Percentiles rank a stretch among this genome's conserved stretches.
Evolutionary conservation across 177 flowering plant species (phyloP).

Genomic region (Tripterygium wilfordii): DNA sequence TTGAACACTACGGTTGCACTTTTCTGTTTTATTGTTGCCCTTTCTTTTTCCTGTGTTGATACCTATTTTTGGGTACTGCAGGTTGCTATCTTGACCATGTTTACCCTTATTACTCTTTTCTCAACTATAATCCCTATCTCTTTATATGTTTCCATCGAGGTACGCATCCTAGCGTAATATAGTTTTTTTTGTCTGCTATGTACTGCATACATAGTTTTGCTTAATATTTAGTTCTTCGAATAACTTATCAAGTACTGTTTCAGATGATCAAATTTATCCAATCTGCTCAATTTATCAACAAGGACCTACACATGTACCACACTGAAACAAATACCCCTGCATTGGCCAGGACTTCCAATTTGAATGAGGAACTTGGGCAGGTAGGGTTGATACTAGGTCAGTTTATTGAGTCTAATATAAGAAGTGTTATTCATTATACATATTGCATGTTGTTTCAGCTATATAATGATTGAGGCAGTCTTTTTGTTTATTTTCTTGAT

Average conservation of each 20-base stretch:
- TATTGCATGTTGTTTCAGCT: no score
- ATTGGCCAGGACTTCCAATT: slow-evolving; percentile 89
- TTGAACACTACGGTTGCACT: slow-evolving; percentile 2
- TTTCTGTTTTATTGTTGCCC: background rate
- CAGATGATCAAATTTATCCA: slow-evolving; percentile 98
- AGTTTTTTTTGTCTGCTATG: background rate
- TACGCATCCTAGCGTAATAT: slow-evolving; percentile 19
- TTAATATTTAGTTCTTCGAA: background rate
- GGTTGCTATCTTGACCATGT: slow-evolving; percentile 72
- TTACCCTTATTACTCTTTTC: slow-evolving; percentile 79
- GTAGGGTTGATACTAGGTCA: no score
- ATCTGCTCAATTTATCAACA: slow-evolving; percentile 87
- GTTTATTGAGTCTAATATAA: no score
- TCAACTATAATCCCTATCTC: slow-evolving; percentile 94
- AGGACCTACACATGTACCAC: slow-evolving; percentile 91
- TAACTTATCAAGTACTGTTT: slow-evolving; percentile 1
- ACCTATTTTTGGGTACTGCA: slow-evolving; percentile 23
- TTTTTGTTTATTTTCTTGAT: no score
- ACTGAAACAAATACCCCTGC: slow-evolving; percentile 87
- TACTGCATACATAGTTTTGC: background rate
- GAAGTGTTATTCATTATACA: no score
- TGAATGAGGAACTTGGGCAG: slow-evolving; percentile 99
- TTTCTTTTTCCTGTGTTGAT: background rate
- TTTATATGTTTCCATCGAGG: slow-evolving; percentile 98
- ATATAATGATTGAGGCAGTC: no score